phyloP scores from a whole-genome alignment of 768 basidiomycete genomes.

The Infundibulicybe gibba region DNA sequence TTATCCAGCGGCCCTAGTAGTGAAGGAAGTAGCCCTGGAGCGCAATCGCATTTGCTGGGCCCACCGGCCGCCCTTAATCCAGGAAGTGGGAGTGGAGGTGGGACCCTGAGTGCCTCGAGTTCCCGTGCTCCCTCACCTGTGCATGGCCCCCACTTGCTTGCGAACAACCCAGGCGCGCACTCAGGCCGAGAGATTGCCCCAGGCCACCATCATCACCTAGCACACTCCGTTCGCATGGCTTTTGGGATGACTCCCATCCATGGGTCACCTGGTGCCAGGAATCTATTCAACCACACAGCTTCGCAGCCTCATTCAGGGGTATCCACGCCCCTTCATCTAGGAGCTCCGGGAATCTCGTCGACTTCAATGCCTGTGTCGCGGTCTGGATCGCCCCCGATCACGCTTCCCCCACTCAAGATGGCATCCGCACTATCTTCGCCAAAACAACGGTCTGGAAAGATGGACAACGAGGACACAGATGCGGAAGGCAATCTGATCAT shows the following conservation, averaged over 20 bases:
- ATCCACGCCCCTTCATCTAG: conserved; percentile 12
- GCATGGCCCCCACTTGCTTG: conserved; percentile 29
- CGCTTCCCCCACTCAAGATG: conserved; percentile 63
- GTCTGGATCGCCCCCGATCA: conserved; percentile 69
- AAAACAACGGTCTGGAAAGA: conserved; percentile 1
- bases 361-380: conserved; percentile 54
- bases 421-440: conserved; percentile 9
- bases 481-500: conserved; percentile 5
- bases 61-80: conserved; percentile 6
- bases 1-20: conserved; percentile 66
- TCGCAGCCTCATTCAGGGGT: conserved; percentile 18
- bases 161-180: conserved; percentile 11
- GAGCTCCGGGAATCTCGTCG: conserved; percentile 13
- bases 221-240: conserved; percentile 80
- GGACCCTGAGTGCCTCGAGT: conserved; percentile 42
- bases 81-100: conserved; percentile 8
- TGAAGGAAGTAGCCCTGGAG: conserved; percentile 59
- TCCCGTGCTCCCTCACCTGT: conserved; percentile 59
- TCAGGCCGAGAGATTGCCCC: background rate
- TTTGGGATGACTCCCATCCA: conserved; percentile 92
- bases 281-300: conserved; percentile 1
- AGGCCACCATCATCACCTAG: conserved; percentile 70
- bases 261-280: conserved; percentile 1
- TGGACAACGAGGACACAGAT: conserved; percentile 1
- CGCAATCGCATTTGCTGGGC: conserved; percentile 30